These are phyloP conservation scores for Aspergillus sp. DNA, from an alignment of 2,329 filamentous ascomycete species.

Conservation along the genomic window DNA sequence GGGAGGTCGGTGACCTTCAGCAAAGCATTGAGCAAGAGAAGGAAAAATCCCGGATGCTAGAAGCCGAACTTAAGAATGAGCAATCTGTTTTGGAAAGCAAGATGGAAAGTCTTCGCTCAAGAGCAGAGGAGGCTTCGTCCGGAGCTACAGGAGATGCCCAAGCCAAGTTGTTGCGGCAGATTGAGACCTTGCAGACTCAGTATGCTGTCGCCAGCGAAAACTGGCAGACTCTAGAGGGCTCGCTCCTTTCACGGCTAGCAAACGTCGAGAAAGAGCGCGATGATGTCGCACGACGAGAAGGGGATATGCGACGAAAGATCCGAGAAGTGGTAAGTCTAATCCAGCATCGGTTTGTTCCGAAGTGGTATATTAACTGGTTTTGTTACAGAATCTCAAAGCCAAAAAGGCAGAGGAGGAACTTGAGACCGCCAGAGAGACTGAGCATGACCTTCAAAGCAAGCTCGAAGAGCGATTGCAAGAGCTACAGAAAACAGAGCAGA, in stretches of 20 bases:
- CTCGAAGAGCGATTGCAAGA: slow-evolving; percentile 63
- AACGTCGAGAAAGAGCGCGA: slow-evolving; percentile 86
- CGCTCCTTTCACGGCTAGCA: slow-evolving; percentile 69
- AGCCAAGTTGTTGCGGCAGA: slow-evolving; percentile 83
- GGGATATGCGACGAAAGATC: slow-evolving; percentile 82
- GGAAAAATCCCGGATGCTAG: slow-evolving; percentile 63
- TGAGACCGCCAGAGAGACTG: slow-evolving; percentile 54
- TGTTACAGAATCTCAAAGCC: slow-evolving; percentile 56
- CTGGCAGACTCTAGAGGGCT: slow-evolving; percentile 94
- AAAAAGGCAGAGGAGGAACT: slow-evolving; percentile 77
- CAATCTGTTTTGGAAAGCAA: slow-evolving; percentile 75
- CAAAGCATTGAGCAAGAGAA: slow-evolving; percentile 69
- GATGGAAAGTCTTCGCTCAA: slow-evolving; percentile 77
- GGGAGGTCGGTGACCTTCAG: slow-evolving; percentile 65
- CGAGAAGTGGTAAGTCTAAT: slow-evolving; percentile 66
- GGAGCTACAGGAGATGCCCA: slow-evolving; percentile 77
- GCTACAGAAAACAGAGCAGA: slow-evolving; percentile 42
- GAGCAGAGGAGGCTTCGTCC: slow-evolving; percentile 85
- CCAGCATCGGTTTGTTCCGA: not conserved
- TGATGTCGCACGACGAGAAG: slow-evolving; percentile 76
- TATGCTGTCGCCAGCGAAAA: slow-evolving; percentile 93
- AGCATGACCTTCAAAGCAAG: slow-evolving; percentile 45
- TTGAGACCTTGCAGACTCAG: slow-evolving; percentile 92
- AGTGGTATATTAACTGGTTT: slow-evolving; percentile 3
- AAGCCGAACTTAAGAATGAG: slow-evolving; percentile 78